phyloP scores from a whole-genome alignment of 2,329 filamentous ascomycete species.

The Epichloe elymi region DNA sequence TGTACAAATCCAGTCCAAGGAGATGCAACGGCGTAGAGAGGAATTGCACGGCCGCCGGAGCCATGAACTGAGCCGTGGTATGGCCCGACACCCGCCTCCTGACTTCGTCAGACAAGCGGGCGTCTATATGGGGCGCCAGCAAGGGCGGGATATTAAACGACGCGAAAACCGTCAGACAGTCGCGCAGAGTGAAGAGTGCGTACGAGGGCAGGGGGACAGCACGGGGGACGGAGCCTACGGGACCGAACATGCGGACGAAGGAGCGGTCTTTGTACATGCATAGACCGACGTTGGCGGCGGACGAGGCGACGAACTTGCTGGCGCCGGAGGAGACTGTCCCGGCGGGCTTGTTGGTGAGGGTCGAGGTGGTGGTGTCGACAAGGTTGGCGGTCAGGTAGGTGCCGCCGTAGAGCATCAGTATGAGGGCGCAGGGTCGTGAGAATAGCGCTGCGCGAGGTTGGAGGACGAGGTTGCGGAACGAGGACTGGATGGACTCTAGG shows the following conservation, averaged over 20 bases:
- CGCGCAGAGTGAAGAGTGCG: constrained; percentile 65
- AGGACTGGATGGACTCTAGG: constrained; percentile 43
- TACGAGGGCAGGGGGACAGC: constrained; percentile 56
- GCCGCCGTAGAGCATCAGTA: constrained; percentile 67
- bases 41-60: constrained; percentile 68
- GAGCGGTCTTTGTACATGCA: constrained; percentile 84
- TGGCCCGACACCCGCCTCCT: constrained; percentile 31
- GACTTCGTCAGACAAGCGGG: constrained; percentile 38
- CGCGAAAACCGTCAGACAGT: constrained; percentile 82
- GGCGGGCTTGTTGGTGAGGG: constrained; percentile 42
- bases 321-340: constrained; percentile 57
- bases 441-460: constrained; percentile 48
- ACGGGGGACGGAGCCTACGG: constrained; percentile 33
- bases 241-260: constrained; percentile 73
- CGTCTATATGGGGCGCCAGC: constrained; percentile 55
- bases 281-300: constrained; percentile 68
- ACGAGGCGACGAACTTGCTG: constrained; percentile 70
- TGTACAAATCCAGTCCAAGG: constrained; percentile 76
- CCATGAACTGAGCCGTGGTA: constrained; percentile 63
- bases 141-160: constrained; percentile 80
- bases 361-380: constrained; percentile 68
- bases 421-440: constrained; percentile 54
- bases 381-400: constrained; percentile 84
- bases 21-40: constrained; percentile 74
- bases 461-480: constrained; percentile 41